Evolutionary conservation across 2,329 filamentous ascomycete genomes (phyloP).

Genomic region (Botrytis galanthina): DNA sequence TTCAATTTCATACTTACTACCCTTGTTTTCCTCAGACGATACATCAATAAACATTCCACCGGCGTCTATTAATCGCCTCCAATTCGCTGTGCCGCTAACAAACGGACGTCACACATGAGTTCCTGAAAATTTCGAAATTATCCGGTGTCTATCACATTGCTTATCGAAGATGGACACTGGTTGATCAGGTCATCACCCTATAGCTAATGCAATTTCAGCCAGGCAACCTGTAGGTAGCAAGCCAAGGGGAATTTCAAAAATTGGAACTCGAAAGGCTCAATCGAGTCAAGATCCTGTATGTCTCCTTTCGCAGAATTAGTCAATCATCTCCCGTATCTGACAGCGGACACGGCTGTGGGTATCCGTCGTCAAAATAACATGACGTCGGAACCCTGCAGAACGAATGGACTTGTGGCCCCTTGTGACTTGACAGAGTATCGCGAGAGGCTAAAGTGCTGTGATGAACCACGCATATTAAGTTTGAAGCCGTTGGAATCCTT

Average conservation of each 20-base stretch:
- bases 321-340: constrained; percentile 24
- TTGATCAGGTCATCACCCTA: constrained; percentile 19
- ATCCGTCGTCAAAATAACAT: constrained; percentile 32
- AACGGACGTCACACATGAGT: constrained; percentile 18
- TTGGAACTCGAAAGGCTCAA: constrained; percentile 7
- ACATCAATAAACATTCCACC: neutral
- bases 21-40: neutral
- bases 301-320: constrained; percentile 15
- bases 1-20: neutral
- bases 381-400: constrained; percentile 36
- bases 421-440: constrained; percentile 17
- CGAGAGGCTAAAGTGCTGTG: constrained; percentile 15
- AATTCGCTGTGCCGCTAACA: constrained; percentile 15
- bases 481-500: constrained; percentile 19
- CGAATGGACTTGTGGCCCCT: constrained; percentile 24
- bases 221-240: neutral
- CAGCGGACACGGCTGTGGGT: constrained; percentile 31
- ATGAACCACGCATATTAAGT: constrained; percentile 21
- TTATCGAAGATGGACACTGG: constrained; percentile 28
- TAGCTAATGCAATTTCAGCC: constrained; percentile 4
- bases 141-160: constrained; percentile 14
- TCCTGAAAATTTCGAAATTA: constrained; percentile 1
- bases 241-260: neutral
- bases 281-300: constrained; percentile 13
- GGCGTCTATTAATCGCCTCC: constrained; percentile 20